phyloP scores from a whole-genome alignment of 106 monocot species.

The Platanthera guangdongensis region DNA sequence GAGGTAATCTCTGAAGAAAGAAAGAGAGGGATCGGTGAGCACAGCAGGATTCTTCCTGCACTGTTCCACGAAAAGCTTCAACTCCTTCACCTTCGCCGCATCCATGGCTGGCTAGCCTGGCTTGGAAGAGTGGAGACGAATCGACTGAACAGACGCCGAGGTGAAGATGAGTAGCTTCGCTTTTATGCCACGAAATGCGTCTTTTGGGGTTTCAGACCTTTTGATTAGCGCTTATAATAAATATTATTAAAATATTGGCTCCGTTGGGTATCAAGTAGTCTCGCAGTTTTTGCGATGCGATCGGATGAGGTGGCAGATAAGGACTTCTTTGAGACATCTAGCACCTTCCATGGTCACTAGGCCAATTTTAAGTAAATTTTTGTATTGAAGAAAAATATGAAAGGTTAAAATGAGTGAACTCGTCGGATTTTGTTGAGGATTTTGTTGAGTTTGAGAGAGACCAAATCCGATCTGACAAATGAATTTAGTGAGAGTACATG shows the following conservation, averaged over 20 bases:
- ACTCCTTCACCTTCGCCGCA: conserved; percentile 55
- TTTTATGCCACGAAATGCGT: not conserved
- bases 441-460: too few relatives aligned
- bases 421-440: too few relatives aligned
- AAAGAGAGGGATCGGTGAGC: conserved; percentile 64
- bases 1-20: conserved; percentile 85
- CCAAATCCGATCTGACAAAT: too few relatives aligned
- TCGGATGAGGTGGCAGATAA: not conserved
- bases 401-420: too few relatives aligned
- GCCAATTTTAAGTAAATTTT: too few relatives aligned
- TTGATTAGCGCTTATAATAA: not conserved
- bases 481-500: too few relatives aligned
- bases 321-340: too few relatives aligned
- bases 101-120: conserved; percentile 44
- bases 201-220: not conserved
- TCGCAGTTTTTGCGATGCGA: not conserved
- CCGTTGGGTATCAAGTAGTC: not conserved
- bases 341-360: too few relatives aligned
- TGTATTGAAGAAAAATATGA: too few relatives aligned
- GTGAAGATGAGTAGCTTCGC: not conserved
- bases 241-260: too few relatives aligned
- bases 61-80: conserved; percentile 68
- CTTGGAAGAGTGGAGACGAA: not conserved
- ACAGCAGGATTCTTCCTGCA: conserved; percentile 63
- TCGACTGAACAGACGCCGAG: not conserved